Percentiles rank a stretch among this genome's conserved stretches.
phyloP scores from a whole-genome alignment of 352 stramenopile species.

The Achlya hypogyna region DNA sequence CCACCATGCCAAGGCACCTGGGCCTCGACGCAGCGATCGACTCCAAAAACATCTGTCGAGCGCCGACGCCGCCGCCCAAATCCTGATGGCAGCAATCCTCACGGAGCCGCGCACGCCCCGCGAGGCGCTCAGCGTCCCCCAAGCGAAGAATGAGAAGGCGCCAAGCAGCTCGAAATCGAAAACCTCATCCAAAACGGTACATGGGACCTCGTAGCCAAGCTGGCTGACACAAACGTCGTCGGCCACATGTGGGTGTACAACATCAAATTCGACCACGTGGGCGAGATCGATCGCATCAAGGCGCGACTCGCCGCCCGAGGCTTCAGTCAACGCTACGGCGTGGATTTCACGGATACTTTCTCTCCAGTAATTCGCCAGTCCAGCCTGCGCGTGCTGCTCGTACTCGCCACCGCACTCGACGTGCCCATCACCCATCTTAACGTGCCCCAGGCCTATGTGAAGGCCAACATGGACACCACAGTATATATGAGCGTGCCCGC shows the following conservation, averaged over 20 bases:
- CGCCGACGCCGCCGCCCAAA: background rate
- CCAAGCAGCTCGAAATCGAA: constrained; percentile 19
- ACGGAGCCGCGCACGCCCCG: background rate
- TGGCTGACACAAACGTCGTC: background rate
- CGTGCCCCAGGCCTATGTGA: constrained; percentile 31
- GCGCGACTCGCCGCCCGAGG: constrained; percentile 27
- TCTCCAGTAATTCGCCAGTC: constrained; percentile 22
- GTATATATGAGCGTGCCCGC: constrained; percentile 23
- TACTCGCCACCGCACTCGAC: background rate
- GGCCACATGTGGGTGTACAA: constrained; percentile 30
- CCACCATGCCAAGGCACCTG: background rate
- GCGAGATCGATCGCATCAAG: constrained; percentile 29
- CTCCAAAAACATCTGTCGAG: too few relatives aligned
- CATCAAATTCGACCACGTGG: constrained; percentile 28
- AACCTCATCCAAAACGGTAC: background rate
- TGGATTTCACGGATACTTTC: constrained; percentile 34
- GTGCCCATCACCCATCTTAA: constrained; percentile 22
- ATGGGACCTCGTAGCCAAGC: background rate
- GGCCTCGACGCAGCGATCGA: too few relatives aligned
- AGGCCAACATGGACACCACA: constrained; percentile 22
- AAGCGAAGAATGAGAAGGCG: constrained; percentile 7
- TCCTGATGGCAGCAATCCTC: background rate
- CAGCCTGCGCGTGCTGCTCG: constrained; percentile 11
- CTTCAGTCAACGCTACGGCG: constrained; percentile 24
- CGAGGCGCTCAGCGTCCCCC: background rate